Evolutionary conservation across 495 filamentous ascomycete genomes (phyloP), one percentile per base, ranked within the genome.

Genomic region (Rostrohypoxylon terebratum): DNA sequence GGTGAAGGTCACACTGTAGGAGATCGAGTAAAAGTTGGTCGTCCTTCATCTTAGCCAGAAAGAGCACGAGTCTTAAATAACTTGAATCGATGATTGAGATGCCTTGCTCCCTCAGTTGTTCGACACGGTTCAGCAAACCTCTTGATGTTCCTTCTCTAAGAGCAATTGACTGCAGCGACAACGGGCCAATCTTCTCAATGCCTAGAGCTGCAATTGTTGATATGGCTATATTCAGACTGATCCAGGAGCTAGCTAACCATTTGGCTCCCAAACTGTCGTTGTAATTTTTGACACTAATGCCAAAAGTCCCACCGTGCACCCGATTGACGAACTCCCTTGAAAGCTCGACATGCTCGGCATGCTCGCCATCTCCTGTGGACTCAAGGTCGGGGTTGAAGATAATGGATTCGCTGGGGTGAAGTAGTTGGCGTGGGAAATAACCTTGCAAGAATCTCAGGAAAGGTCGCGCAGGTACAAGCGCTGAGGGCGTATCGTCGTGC

Each of bases 151-250:
- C 77, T 20, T 90, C 85, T 72, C 92, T 83, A 3, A 87, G 67
- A 10, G 89, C 90, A 77, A 97, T 85, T 36, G 93, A 89, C 53
- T 92, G 89, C 51, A 96, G 63, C 3, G 92, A 89, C 10, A 90
- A 81, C 1, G 93, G 90, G 8, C 93, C 93, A 66, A 96, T 90
- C 18, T 82, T 79, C 38, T 87, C 80, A 11, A 93, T 81, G 2
- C 89, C 88, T 59, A 95, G 85, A 73, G 90, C 87, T 42, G 82
- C 83, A 23, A 96, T 79, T 0, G 88, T 83, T 42, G 84, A 84
- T 25, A 94, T 86, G 18, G 92, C 85, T 53, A 86, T 83, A 45
- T 93, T 87, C 16, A 94, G 79, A 3, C 86, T 85, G 31, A 93
- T 83, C 63, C 90, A 86, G 20, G 79, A 86, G 16, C 92, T 94